Evolutionary conservation across 2,329 filamentous ascomycete genomes (phyloP), one percentile per base, ranked within the genome.

Genomic region (Cladosporium sp.): DNA sequence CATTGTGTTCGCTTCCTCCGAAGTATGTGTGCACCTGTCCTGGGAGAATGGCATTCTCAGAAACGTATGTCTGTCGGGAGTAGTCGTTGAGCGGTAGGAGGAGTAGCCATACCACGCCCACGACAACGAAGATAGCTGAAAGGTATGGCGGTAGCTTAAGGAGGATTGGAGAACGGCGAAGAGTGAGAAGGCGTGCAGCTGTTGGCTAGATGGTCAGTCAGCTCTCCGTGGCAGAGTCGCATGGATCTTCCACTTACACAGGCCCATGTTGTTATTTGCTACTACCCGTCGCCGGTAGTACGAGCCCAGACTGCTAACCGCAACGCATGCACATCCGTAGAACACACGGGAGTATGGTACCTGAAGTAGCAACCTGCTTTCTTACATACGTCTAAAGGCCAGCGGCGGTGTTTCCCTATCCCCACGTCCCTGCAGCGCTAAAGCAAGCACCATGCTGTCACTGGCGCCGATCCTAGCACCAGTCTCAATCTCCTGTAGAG

Each of bases 1-100:
- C 87, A 78, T 97, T 91, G 81, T 98, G 93, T 77, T 99, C 95
- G 78, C 92, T 97, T 21, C 95, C 95, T 7, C 91, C 89, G 76
- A 99, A 99, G 79, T 99, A 99, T 1, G 95, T 97, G 80, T 98
- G 94, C 10, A 98, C 95, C 79, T 99, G 95, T 2, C 93, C 95
- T 0, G 95, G 95, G 16, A 99, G 83, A 37, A 99, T 87, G 12
- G 95, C 95, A 77, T 99, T 99, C 78, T 99, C 95, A 52, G 94
- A 98, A 66, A 99, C 95, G 78, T 99, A 99, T 0, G 94, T 99
- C 67, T 87, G 85, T 70, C 95, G 88, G 60, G 93, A 97, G 81
- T 98, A 97, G 70, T 93, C 87, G 78, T 98, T 86, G 62, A 98
- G 84, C 2, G 95, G 95, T 1, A 99, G 86, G 35, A 98, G 84